Evolutionary conservation across 306 rosid species (phyloP), one percentile per base, ranked within the genome.

Genomic region (Cercis canadensis): DNA sequence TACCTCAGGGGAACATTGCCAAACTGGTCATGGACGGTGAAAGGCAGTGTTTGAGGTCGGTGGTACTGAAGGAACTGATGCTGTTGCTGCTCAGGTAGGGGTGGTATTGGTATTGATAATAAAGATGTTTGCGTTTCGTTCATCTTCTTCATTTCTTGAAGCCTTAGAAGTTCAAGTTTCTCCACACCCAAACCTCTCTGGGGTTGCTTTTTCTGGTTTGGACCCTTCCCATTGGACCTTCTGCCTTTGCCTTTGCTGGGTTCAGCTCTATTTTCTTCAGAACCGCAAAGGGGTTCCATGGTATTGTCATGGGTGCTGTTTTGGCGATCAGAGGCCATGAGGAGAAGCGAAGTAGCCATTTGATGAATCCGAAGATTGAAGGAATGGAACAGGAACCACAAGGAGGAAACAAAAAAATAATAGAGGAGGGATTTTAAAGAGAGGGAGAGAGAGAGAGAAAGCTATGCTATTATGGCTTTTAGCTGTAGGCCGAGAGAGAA

Each of bases 181-280:
- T 66, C 89, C 32, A 90, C 91, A 5, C 96, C 98, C 1, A 86
- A 62, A 0, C 97, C 99, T 74, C 99, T 77, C 69, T 87, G 96
- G 0, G 85, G 92, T 37, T 40, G 61, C 59, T 89, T 90, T 64
- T 87, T 86, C 39, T 57, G 76, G 72, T 32, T 77, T 8, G 80
- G 75, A 8, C 50, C 83, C 54, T 76, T 86, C 4, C 54, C 75
- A 41, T 45, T 45, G 7, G 81, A 19, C 39, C 54, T 85, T 13
- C 76, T 87, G 6, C 80, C 58, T 60, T 86, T 79, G 75, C 14
- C 69, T 50, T 62, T 76, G 44, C 62, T 56, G 7, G 40, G 60
- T 21, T 67, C 76, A 14, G 76, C 63, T 51, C 64, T 78, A 43
- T 73, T 14, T 50, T 73, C 77, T 16, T 72, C 71, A 5, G 56